Percentiles rank a stretch among this genome's conserved stretches.
Conservation (phyloP, 257 asterid species). For the Nicotiana benthamiana region DNA sequence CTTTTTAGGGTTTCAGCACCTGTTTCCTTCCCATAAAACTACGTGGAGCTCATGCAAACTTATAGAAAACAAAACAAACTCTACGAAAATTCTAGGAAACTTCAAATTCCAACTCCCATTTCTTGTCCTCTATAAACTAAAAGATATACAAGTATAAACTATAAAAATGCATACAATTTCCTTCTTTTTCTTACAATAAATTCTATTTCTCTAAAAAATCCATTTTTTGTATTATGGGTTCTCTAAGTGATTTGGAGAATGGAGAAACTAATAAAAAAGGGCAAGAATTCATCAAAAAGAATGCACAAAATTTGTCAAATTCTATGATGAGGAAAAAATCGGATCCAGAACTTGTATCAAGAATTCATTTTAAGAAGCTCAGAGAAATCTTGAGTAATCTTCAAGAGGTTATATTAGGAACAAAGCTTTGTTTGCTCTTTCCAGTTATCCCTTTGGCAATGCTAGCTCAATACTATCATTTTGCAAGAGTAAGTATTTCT, state of each 20-base stretch:
- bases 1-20: background rate
- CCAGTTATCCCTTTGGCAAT: conserved; percentile 39
- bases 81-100: conserved; percentile 1
- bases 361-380: conserved; percentile 4
- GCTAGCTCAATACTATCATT: conserved; percentile 17
- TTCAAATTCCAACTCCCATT: background rate
- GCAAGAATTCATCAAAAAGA: background rate
- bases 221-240: background rate
- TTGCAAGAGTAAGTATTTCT: conserved; percentile 19
- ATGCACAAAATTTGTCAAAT: conserved; percentile 16
- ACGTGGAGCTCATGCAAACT: conserved; percentile 11
- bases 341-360: conserved; percentile 9
- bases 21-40: background rate
- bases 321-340: conserved; percentile 20
- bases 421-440: conserved; percentile 33
- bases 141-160: background rate
- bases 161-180: background rate
- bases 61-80: background rate
- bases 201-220: background rate
- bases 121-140: background rate
- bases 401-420: conserved; percentile 30
- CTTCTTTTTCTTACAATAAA: background rate
- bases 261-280: conserved; percentile 7
- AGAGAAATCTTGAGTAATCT: conserved; percentile 16
- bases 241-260: conserved; percentile 18